phyloP scores from a whole-genome alignment of 1,284 basidiomycete genomes.

The Ceratobasidium papillatum region DNA sequence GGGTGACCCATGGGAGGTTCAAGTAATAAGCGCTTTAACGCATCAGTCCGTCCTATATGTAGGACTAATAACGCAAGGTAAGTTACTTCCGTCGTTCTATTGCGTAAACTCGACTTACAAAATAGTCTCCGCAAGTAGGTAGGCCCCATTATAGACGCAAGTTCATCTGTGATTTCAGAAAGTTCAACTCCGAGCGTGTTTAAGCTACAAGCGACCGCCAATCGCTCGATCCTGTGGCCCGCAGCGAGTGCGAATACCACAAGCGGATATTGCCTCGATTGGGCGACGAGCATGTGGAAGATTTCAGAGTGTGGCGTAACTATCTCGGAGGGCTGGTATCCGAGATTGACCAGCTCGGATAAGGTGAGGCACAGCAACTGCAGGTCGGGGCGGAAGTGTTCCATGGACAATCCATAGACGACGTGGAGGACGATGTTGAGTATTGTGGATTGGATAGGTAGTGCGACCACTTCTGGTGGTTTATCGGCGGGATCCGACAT shows the following conservation, averaged over 20 bases:
- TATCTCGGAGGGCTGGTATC: slow-evolving; percentile 32
- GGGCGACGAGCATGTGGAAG: slow-evolving; percentile 26
- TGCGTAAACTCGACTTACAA: slow-evolving; percentile 45
- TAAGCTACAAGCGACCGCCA: slow-evolving; percentile 66
- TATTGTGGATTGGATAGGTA: slow-evolving; percentile 28
- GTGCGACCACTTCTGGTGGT: slow-evolving; percentile 30
- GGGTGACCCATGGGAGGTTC: slow-evolving; percentile 70
- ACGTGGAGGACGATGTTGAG: slow-evolving; percentile 45
- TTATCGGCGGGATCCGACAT: slow-evolving; percentile 9
- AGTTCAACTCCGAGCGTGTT: slow-evolving; percentile 68
- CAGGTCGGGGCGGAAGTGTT: slow-evolving; percentile 41
- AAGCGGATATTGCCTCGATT: slow-evolving; percentile 54
- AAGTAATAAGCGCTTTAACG: slow-evolving; percentile 61
- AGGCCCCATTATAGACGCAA: slow-evolving; percentile 66
- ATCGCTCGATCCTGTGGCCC: slow-evolving; percentile 62
- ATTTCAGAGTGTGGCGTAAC: slow-evolving; percentile 19
- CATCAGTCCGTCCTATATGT: slow-evolving; percentile 60
- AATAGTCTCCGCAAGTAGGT: slow-evolving; percentile 69
- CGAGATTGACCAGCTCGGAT: slow-evolving; percentile 39
- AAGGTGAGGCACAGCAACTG: slow-evolving; percentile 37
- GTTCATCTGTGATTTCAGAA: slow-evolving; percentile 65
- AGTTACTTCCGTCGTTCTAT: not conserved
- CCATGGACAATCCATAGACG: slow-evolving; percentile 42
- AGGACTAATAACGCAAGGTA: slow-evolving; percentile 49
- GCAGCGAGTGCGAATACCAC: slow-evolving; percentile 69